Evolutionary conservation across 768 basidiomycete genomes (phyloP).

Genomic region (Auriscalpium vulgare): DNA sequence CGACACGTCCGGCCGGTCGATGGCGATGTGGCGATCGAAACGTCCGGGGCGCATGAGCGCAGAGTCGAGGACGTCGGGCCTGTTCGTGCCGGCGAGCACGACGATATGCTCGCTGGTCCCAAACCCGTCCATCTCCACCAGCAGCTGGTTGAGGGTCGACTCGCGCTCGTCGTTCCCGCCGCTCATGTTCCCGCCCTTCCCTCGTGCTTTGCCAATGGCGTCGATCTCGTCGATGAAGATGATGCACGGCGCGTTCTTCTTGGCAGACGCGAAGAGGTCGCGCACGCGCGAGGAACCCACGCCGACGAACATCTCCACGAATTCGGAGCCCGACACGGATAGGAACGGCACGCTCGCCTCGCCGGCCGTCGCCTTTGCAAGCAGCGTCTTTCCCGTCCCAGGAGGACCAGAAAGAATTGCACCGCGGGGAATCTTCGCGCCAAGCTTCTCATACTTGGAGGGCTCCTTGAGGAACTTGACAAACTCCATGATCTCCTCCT

Average conservation of each 20-base stretch:
- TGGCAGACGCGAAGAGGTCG: slow-evolving; percentile 94
- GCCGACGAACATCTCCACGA: slow-evolving; percentile 99
- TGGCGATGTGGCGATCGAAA: slow-evolving; percentile 93
- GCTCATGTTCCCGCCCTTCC: slow-evolving; percentile 56
- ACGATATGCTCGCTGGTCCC: slow-evolving; percentile 96
- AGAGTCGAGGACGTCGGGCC: slow-evolving; percentile 92
- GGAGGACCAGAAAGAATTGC: slow-evolving; percentile 94
- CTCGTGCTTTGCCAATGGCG: slow-evolving; percentile 93
- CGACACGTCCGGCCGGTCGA: slow-evolving; percentile 90
- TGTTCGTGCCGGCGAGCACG: slow-evolving; percentile 92
- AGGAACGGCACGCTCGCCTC: slow-evolving; percentile 98
- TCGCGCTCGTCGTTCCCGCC: slow-evolving; percentile 98
- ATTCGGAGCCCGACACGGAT: slow-evolving; percentile 97
- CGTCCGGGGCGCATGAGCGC: slow-evolving; percentile 96
- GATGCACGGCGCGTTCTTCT: slow-evolving; percentile 97
- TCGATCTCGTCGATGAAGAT: slow-evolving; percentile 99
- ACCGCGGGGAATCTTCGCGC: slow-evolving; percentile 95
- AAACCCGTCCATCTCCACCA: slow-evolving; percentile 99
- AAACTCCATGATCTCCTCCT: slow-evolving; percentile 99
- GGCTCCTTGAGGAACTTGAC: slow-evolving; percentile 99
- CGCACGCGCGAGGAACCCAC: slow-evolving; percentile 96
- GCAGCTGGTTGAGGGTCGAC: slow-evolving; percentile 91
- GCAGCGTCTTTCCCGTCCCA: slow-evolving; percentile 95
- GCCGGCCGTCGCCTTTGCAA: slow-evolving; percentile 97
- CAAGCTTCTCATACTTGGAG: slow-evolving; percentile 86